Percentiles rank a stretch among this genome's conserved stretches.
These are phyloP conservation scores for Heliosperma pusillum DNA, from an alignment of 148 eudicot species.

Conservation along the genomic window DNA sequence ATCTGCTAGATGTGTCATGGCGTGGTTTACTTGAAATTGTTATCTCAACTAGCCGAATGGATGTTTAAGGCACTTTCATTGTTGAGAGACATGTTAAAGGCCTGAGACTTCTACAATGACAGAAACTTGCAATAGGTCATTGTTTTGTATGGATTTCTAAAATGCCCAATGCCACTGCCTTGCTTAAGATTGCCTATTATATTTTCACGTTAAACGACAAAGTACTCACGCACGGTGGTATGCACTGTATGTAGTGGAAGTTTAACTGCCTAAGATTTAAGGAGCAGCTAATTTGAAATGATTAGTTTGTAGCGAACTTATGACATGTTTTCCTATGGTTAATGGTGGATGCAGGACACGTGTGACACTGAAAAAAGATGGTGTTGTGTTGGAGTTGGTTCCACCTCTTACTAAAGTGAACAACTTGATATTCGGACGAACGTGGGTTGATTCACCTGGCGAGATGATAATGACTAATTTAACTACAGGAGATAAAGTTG, in stretches of 20 bases:
- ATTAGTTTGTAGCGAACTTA: not conserved
- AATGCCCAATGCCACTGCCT: not conserved
- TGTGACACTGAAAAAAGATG: constrained; percentile 68
- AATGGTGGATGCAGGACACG: constrained; percentile 56
- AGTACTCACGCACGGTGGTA: not conserved
- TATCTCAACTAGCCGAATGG: not conserved
- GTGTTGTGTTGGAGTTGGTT: constrained; percentile 83
- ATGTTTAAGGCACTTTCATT: not conserved
- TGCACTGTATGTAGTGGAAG: not conserved
- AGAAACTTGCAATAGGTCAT: not conserved
- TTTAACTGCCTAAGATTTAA: constrained; percentile 8
- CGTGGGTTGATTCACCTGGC: constrained; percentile 97
- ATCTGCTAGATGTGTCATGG: not conserved
- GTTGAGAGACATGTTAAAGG: not conserved
- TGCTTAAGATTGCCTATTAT: not conserved
- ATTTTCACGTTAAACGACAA: not conserved
- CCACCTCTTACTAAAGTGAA: constrained; percentile 97
- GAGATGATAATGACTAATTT: constrained; percentile 87
- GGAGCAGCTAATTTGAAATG: not conserved
- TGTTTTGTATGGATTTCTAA: not conserved
- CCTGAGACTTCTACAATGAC: not conserved
- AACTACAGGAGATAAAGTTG: constrained; percentile 91
- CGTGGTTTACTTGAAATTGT: not conserved
- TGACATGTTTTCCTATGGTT: not conserved
- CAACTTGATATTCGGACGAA: constrained; percentile 90